These are phyloP conservation scores for Chaetomiaceae sp. DNA, from an alignment of 2,329 filamentous ascomycete species.

Conservation along the genomic window DNA sequence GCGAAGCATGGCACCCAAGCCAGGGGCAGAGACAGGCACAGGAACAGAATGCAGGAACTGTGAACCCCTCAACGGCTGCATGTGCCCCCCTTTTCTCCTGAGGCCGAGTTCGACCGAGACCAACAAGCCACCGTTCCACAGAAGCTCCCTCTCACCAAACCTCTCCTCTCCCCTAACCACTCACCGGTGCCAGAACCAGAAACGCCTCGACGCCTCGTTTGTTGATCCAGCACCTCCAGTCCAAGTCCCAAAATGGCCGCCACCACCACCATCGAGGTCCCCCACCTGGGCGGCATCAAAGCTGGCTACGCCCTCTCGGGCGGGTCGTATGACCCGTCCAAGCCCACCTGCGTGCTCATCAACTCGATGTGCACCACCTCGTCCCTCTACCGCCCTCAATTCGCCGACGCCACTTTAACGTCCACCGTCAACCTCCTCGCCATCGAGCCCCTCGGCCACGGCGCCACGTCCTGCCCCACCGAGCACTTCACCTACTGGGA, in stretches of 20 bases:
- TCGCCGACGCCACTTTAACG: slow-evolving; percentile 38
- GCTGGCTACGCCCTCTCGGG: slow-evolving; percentile 37
- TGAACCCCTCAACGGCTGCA: too few species aligned
- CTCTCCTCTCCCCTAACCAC: too few species aligned
- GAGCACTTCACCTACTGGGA: slow-evolving; percentile 56
- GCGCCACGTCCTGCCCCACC: slow-evolving; percentile 38
- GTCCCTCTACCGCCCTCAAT: slow-evolving; percentile 43
- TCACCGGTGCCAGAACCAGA: too few species aligned
- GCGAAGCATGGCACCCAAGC: too few species aligned
- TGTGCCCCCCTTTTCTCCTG: too few species aligned
- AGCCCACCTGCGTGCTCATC: slow-evolving; percentile 49
- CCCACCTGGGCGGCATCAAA: slow-evolving; percentile 45
- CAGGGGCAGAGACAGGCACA: too few species aligned
- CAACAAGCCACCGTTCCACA: too few species aligned
- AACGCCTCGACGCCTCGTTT: too few species aligned
- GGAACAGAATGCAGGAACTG: too few species aligned
- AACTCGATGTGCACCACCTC: slow-evolving; percentile 50
- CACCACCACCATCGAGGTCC: slow-evolving; percentile 41
- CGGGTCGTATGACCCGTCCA: slow-evolving; percentile 40
- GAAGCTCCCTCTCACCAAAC: too few species aligned
- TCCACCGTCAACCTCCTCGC: slow-evolving; percentile 45
- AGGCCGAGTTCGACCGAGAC: too few species aligned
- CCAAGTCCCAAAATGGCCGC: slow-evolving; percentile 32
- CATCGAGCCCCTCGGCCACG: slow-evolving; percentile 51
- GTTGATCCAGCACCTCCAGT: too few species aligned